Conservation (phyloP, 257 asterid species). For the Leptodermis oblonga region DNA sequence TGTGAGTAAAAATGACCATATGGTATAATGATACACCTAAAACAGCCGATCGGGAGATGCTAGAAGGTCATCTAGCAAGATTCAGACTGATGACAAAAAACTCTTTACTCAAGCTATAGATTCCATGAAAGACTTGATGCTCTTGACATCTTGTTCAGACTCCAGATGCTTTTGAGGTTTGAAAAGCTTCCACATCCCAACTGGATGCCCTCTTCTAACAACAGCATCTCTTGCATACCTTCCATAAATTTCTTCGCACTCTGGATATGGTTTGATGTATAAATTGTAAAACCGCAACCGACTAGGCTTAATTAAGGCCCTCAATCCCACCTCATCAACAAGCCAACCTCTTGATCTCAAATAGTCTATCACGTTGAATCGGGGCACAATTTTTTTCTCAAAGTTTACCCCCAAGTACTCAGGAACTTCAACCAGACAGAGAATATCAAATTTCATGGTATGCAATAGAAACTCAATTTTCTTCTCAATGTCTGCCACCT, state of each 20-base stretch:
- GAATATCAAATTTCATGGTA: conserved; percentile 51
- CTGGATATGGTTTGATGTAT: conserved; percentile 91
- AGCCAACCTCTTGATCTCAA: conserved; percentile 56
- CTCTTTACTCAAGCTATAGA: conserved; percentile 7
- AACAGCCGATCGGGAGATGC: neutral
- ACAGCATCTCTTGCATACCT: conserved; percentile 36
- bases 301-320: conserved; percentile 60
- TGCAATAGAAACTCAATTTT: conserved; percentile 58
- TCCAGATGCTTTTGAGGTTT: conserved; percentile 44
- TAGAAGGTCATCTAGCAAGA: neutral
- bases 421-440: conserved; percentile 60
- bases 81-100: neutral
- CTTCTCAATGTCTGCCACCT: conserved; percentile 45
- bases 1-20: neutral
- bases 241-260: conserved; percentile 76
- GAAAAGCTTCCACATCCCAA: conserved; percentile 91
- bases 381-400: conserved; percentile 71
- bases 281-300: conserved; percentile 75
- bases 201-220: conserved; percentile 45
- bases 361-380: conserved; percentile 63
- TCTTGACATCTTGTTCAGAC: conserved; percentile 44
- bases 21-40: neutral
- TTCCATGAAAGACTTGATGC: conserved; percentile 44
- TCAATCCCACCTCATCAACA: conserved; percentile 63
- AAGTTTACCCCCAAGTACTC: conserved; percentile 73